Percentiles rank a stretch among this genome's conserved stretches.
These are phyloP conservation scores for Leccinum uliginosum DNA, from an alignment of 768 basidiomycete genomes.

Conservation along the genomic window DNA sequence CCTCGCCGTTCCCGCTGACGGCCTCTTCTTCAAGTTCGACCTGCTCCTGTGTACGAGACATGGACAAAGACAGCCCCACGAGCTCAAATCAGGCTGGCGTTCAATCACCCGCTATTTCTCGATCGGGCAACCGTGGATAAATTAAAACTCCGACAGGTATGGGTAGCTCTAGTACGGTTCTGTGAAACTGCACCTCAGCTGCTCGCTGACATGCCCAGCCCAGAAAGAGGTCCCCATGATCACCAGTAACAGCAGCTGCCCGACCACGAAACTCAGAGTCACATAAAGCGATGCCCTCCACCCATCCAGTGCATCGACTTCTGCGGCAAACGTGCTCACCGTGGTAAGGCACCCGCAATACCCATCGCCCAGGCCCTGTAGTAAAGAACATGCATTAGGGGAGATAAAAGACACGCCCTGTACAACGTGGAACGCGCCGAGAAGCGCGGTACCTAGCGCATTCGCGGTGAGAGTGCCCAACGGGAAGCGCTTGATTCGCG, in stretches of 20 bases:
- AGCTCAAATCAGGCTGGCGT: slow-evolving; percentile 22
- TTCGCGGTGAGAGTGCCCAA: slow-evolving; percentile 79
- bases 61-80: slow-evolving; percentile 34
- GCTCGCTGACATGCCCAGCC: slow-evolving; percentile 42
- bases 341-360: slow-evolving; percentile 96
- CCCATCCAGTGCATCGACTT: slow-evolving; percentile 55
- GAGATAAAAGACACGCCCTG: slow-evolving; percentile 49
- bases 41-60: slow-evolving; percentile 38
- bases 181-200: slow-evolving; percentile 46
- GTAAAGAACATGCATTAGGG: slow-evolving; percentile 56
- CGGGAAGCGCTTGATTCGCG: slow-evolving; percentile 56
- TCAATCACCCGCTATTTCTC: slow-evolving; percentile 16
- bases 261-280: slow-evolving; percentile 58
- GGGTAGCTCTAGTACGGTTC: slow-evolving; percentile 3
- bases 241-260: slow-evolving; percentile 66
- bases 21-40: slow-evolving; percentile 57
- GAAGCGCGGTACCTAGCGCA: slow-evolving; percentile 73
- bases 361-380: slow-evolving; percentile 85
- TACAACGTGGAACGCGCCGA: slow-evolving; percentile 68
- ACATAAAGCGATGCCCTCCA: slow-evolving; percentile 68
- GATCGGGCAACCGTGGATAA: slow-evolving; percentile 24
- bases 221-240: slow-evolving; percentile 69
- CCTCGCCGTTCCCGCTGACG: slow-evolving; percentile 54
- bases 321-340: slow-evolving; percentile 87
- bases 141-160: slow-evolving; percentile 30